Conservation (phyloP, 2,329 filamentous ascomycete species). For the Aureobasidium pullulans region DNA sequence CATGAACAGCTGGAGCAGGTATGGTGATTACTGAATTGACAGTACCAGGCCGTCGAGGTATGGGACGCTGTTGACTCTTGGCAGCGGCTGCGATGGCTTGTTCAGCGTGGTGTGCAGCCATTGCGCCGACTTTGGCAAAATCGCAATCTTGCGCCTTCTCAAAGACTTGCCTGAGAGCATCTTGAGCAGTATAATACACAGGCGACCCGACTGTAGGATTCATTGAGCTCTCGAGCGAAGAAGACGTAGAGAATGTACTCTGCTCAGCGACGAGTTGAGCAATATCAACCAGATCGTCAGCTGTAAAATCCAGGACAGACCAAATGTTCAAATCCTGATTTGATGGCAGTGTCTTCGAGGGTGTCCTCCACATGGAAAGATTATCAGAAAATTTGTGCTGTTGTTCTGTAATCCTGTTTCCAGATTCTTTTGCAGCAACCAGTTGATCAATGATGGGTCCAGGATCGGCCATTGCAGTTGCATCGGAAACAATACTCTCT, state of each 20-base stretch:
- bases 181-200: conserved; percentile 1
- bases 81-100: conserved; percentile 4
- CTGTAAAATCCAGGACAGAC: conserved; percentile 19
- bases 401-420: not conserved
- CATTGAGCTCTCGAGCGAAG: not conserved
- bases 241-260: conserved; percentile 15
- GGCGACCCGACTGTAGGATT: not conserved
- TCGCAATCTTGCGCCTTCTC: conserved; percentile 18
- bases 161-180: conserved; percentile 15
- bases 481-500: conserved; percentile 1
- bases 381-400: conserved; percentile 1
- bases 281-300: conserved; percentile 25
- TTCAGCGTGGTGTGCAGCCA: conserved; percentile 18
- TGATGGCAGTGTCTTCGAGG: not conserved
- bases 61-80: conserved; percentile 25
- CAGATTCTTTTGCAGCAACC: not conserved
- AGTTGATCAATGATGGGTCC: not conserved
- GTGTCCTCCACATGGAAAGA: not conserved
- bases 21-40: conserved; percentile 46
- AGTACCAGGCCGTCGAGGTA: conserved; percentile 20
- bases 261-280: conserved; percentile 30
- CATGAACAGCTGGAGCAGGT: conserved; percentile 61
- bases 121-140: conserved; percentile 22
- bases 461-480: not conserved
- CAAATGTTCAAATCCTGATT: conserved; percentile 12